Percentiles rank a stretch among this genome's conserved stretches.
Evolutionary conservation across 768 basidiomycete species (phyloP).

Genomic region (Tulasnella sp.): DNA sequence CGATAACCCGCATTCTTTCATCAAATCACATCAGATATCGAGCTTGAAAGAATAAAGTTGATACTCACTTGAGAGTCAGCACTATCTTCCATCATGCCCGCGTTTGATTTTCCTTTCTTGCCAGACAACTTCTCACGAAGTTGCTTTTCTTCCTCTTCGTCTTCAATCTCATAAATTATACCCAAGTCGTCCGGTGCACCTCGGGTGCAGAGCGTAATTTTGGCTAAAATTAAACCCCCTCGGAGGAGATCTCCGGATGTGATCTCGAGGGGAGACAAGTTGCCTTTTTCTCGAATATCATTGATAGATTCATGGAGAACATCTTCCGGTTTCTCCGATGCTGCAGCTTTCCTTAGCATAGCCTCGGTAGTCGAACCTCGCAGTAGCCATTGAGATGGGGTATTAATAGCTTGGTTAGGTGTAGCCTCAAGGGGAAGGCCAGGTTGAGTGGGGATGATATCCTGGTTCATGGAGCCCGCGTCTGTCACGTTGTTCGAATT

Average conservation of each 20-base stretch:
- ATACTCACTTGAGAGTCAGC: too few relatives aligned
- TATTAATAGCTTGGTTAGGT: neutral
- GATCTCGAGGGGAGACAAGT: constrained; percentile 31
- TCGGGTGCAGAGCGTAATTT: constrained; percentile 44
- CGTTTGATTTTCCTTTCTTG: too few relatives aligned
- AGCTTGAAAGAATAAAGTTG: too few relatives aligned
- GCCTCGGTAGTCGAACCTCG: neutral
- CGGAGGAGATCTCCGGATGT: constrained; percentile 38
- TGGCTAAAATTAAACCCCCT: constrained; percentile 55
- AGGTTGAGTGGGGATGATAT: constrained; percentile 44
- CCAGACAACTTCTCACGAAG: constrained; percentile 22
- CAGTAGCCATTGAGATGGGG: neutral
- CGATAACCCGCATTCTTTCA: too few relatives aligned
- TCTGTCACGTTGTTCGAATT: neutral
- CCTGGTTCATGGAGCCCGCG: constrained; percentile 18
- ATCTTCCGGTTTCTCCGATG: constrained; percentile 28
- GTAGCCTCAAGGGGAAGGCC: constrained; percentile 1
- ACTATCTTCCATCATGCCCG: too few relatives aligned
- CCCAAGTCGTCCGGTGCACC: constrained; percentile 69
- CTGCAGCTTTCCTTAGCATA: constrained; percentile 24
- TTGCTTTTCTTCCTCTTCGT: constrained; percentile 42
- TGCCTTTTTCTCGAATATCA: constrained; percentile 42
- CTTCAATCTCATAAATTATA: constrained; percentile 50
- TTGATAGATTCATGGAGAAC: constrained; percentile 45
- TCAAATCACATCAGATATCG: too few relatives aligned